Evolutionary conservation across 2,329 filamentous ascomycete genomes (phyloP).

Genomic region (Colletotrichum spinosum): DNA sequence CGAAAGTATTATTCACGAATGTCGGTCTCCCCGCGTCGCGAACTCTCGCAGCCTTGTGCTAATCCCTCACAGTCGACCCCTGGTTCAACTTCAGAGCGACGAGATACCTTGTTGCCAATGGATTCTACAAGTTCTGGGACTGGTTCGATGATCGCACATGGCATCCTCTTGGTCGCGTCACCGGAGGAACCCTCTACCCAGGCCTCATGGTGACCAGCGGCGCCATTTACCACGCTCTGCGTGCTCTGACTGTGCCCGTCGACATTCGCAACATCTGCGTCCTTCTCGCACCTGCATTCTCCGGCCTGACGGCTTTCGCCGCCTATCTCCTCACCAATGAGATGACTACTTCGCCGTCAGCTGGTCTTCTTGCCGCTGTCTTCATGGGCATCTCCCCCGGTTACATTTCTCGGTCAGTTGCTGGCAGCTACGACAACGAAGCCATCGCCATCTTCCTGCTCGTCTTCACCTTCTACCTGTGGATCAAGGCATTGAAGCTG

Average conservation of each 20-base stretch:
- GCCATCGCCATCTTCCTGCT: constrained; percentile 99
- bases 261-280: constrained; percentile 99
- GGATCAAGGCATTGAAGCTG: constrained; percentile 98
- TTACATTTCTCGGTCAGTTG: constrained; percentile 97
- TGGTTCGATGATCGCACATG: constrained; percentile 99
- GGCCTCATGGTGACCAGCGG: constrained; percentile 99
- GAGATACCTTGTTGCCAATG: constrained; percentile 96
- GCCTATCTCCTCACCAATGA: constrained; percentile 96
- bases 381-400: constrained; percentile 99
- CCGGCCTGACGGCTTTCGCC: constrained; percentile 91
- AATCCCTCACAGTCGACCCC: constrained; percentile 80
- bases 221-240: constrained; percentile 93
- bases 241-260: constrained; percentile 88
- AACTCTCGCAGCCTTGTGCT: constrained; percentile 39
- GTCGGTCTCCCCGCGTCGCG: constrained; percentile 66
- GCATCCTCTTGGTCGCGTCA: constrained; percentile 98
- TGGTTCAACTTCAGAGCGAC: constrained; percentile 99
- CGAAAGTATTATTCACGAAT: constrained; percentile 99
- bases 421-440: constrained; percentile 99
- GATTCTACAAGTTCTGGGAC: constrained; percentile 99
- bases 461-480: constrained; percentile 98
- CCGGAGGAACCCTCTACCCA: constrained; percentile 97
- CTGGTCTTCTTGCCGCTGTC: constrained; percentile 89
- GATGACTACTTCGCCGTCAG: constrained; percentile 95
- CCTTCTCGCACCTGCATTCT: constrained; percentile 93